Percentiles rank a stretch among this genome's conserved stretches.
Evolutionary conservation across 1,139 yeast genomes (phyloP).

Genomic region (Kodamaea plutei): DNA sequence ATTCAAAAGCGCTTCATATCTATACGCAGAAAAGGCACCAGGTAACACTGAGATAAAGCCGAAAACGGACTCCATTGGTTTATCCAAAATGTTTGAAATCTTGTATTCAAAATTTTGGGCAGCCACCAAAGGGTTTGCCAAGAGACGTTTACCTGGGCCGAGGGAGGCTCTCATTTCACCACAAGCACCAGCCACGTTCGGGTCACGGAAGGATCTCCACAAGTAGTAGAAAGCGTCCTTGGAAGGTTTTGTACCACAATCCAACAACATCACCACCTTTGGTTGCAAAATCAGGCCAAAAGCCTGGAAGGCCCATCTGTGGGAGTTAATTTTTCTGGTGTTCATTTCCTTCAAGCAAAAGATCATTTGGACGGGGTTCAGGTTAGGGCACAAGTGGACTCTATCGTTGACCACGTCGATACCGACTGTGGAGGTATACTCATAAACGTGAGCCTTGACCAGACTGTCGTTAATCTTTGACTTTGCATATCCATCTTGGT

Average conservation of each 20-base stretch:
- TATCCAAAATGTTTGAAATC: constrained; percentile 76
- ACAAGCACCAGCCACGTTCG: constrained; percentile 83
- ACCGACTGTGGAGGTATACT: constrained; percentile 76
- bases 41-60: constrained; percentile 82
- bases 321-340: constrained; percentile 73
- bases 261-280: constrained; percentile 64
- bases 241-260: constrained; percentile 78
- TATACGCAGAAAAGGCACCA: constrained; percentile 83
- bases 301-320: constrained; percentile 82
- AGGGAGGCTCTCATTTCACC: constrained; percentile 75
- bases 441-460: constrained; percentile 73
- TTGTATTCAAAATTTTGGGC: constrained; percentile 85
- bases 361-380: constrained; percentile 67
- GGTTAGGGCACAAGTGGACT: constrained; percentile 54
- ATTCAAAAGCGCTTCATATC: constrained; percentile 67
- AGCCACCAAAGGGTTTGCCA: constrained; percentile 73
- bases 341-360: constrained; percentile 78
- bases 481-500: constrained; percentile 81
- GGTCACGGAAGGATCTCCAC: constrained; percentile 73
- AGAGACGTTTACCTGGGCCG: constrained; percentile 51
- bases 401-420: constrained; percentile 58
- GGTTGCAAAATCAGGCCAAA: constrained; percentile 71
- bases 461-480: constrained; percentile 66
- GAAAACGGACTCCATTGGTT: constrained; percentile 78
- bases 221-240: constrained; percentile 68